These are phyloP conservation scores for Leccinum truebloodii DNA, from an alignment of 768 basidiomycete species.

Conservation along the genomic window DNA sequence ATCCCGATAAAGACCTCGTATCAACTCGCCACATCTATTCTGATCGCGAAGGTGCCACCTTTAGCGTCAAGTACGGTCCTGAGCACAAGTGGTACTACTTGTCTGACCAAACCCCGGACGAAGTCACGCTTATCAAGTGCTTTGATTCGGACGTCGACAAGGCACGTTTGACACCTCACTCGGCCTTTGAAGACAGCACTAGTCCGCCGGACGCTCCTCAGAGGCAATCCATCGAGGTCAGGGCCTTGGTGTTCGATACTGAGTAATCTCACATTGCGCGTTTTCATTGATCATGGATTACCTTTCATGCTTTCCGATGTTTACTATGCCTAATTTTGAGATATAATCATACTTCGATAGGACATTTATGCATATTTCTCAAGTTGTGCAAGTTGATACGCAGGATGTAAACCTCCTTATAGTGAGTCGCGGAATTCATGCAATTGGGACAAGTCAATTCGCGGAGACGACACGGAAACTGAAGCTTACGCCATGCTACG, in stretches of 20 bases:
- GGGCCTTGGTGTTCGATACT: not conserved
- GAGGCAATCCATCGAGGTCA: not conserved
- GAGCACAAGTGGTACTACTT: not conserved
- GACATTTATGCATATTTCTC: no score
- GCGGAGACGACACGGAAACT: no score
- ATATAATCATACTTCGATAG: no score
- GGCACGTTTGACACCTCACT: not conserved
- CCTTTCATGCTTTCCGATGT: no score
- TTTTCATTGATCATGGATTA: no score
- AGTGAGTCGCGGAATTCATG: no score
- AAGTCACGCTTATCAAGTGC: not conserved
- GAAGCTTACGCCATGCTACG: no score
- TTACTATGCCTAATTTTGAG: no score
- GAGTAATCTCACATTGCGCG: not conserved
- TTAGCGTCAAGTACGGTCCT: not conserved
- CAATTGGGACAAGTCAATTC: no score
- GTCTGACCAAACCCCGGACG: not conserved
- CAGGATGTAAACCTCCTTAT: no score
- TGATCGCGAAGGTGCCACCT: not conserved
- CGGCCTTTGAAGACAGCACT: not conserved
- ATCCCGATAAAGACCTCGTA: not conserved
- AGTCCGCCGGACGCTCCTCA: not conserved
- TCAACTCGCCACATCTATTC: not conserved
- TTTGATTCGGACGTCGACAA: not conserved
- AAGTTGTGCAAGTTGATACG: no score